These are phyloP conservation scores for Mortierella sp. DNA, from an alignment of 371 early-diverging fungal genomes.

Conservation along the genomic window DNA sequence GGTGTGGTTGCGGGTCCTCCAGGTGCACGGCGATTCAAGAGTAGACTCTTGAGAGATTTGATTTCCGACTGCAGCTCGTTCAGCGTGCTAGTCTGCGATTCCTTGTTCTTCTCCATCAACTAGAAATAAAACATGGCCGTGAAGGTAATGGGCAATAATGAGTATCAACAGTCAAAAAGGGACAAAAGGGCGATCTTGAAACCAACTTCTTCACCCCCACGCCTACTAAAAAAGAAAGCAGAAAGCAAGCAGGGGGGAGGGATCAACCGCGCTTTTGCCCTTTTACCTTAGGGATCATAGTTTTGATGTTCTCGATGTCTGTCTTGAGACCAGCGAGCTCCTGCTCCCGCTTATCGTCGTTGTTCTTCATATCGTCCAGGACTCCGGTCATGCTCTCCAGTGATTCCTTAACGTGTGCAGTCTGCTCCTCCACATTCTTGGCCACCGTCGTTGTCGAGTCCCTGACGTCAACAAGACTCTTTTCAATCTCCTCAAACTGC, in stretches of 20 bases:
- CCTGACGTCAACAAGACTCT: slow-evolving; percentile 75
- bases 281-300: slow-evolving; percentile 80
- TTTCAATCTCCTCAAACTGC: slow-evolving; percentile 79
- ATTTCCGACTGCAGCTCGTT: slow-evolving; percentile 92
- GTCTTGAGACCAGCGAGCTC: slow-evolving; percentile 77
- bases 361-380: slow-evolving; percentile 74
- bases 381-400: slow-evolving; percentile 73
- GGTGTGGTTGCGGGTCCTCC: slow-evolving; percentile 15
- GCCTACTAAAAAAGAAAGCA: too few species aligned
- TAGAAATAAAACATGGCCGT: too few species aligned
- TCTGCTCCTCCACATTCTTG: slow-evolving; percentile 73
- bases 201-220: too few species aligned
- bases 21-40: slow-evolving; percentile 76
- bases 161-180: too few species aligned
- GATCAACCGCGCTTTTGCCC: background rate
- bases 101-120: slow-evolving; percentile 79
- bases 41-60: slow-evolving; percentile 87
- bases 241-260: background rate
- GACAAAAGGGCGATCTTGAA: too few species aligned
- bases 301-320: slow-evolving; percentile 82
- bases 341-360: slow-evolving; percentile 75
- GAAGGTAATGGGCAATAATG: too few species aligned
- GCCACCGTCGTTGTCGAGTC: slow-evolving; percentile 65
- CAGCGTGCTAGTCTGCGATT: slow-evolving; percentile 73
- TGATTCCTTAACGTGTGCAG: slow-evolving; percentile 78